These are phyloP conservation scores for Escallonia herrerae DNA, from an alignment of 129 eudicot species.

Conservation along the genomic window DNA sequence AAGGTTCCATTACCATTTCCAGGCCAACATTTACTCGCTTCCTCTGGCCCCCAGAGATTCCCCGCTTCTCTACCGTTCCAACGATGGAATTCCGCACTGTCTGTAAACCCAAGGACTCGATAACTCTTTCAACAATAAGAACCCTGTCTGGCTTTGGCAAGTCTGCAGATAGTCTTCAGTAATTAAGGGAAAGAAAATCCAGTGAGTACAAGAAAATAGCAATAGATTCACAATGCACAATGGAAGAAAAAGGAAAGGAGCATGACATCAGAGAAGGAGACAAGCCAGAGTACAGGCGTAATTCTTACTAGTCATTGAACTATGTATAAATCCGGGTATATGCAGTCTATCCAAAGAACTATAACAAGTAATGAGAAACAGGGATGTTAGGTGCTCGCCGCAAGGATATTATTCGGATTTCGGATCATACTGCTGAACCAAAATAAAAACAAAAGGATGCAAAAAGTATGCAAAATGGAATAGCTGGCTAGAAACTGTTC, in stretches of 20 bases:
- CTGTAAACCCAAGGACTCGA: slow-evolving; percentile 84
- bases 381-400: too few relatives aligned
- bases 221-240: not conserved
- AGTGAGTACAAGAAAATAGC: not conserved
- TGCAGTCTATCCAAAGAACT: too few relatives aligned
- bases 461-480: too few relatives aligned
- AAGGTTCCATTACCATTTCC: slow-evolving; percentile 98
- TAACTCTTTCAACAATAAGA: slow-evolving; percentile 78
- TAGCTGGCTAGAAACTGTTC: too few relatives aligned
- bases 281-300: not conserved
- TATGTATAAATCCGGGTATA: too few relatives aligned
- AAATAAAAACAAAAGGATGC: too few relatives aligned
- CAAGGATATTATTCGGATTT: too few relatives aligned
- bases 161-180: slow-evolving; percentile 63
- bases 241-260: not conserved
- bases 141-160: slow-evolving; percentile 72
- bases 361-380: too few relatives aligned
- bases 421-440: too few relatives aligned
- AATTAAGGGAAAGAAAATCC: slow-evolving; percentile 11
- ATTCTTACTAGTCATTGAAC: too few relatives aligned
- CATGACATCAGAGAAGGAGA: not conserved
- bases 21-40: slow-evolving; percentile 92
- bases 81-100: slow-evolving; percentile 67
- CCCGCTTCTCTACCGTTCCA: slow-evolving; percentile 94
- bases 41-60: slow-evolving; percentile 94